Base-by-base conservation (phyloP, 148 eudicot genomes). In the Arctostaphylos glauca region DNA sequence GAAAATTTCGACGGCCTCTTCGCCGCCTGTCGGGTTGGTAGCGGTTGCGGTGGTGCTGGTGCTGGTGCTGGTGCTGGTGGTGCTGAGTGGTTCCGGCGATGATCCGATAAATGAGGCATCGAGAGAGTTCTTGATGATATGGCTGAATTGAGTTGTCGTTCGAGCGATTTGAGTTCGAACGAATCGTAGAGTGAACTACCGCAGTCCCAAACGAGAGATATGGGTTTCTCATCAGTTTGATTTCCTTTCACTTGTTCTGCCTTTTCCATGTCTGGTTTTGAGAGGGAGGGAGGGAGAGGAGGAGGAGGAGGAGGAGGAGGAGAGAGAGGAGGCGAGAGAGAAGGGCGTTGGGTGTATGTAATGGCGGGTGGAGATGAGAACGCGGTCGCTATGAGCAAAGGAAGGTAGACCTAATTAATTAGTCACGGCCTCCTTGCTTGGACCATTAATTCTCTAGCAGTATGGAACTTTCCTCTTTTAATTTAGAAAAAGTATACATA, bases 181-280 rank as follows among this genome's bases (percentile, higher is more conserved):
- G 99, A 96, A 88, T 96, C 99, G 85, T 96, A 96, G 2, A 96
- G 90, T 2, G 98, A 80, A 83, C 98, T 95, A 3, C 86, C 96
- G 68, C 94, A 92, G 82, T 95, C 98, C 98, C 96, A 94, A 46
- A 94, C 71, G 3, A 58, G 78, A 21, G 86, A 50, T 46, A 56
- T 77, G 23, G 83, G 4, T 38, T 53, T 81, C 41, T 48, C 10
- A 47, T 15, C 3, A 10, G 31, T 10, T 53, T 31, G 44, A 52
- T 58, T 64, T 25, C 44, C 58, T 47, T 14, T 44, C 48, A 19
- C 55, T 6, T 52, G 3, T 71, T 54, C 54, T 41, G 6, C 44
- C 47, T 83, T 74, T 8, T 70, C 31, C 54, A 44, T 48, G 46
- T 50, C 80, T 56, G 31, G 49, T 58, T 25, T 49, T 15, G 19